These are phyloP conservation scores for Carallia pectinifolia DNA, from an alignment of 345 rosid genomes.

Conservation along the genomic window DNA sequence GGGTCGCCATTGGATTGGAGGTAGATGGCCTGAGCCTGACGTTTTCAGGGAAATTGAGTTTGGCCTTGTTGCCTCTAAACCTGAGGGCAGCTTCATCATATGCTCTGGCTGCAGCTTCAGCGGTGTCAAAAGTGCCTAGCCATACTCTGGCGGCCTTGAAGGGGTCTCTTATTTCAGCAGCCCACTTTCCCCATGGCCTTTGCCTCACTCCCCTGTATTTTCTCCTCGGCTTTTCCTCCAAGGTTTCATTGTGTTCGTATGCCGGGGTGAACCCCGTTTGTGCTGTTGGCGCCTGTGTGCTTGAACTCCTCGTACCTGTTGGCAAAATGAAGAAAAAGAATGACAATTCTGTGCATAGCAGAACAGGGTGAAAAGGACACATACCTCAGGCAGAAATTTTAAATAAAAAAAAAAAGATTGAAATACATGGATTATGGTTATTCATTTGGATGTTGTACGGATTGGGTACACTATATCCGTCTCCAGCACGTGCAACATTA, in stretches of 20 bases:
- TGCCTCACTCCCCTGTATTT: constrained; percentile 87
- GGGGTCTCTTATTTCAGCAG: constrained; percentile 92
- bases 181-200: constrained; percentile 98
- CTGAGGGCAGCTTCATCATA: constrained; percentile 83
- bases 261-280: constrained; percentile 16
- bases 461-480: no score
- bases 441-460: no score
- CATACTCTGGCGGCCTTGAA: constrained; percentile 87
- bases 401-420: background rate
- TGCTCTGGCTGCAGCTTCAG: constrained; percentile 86
- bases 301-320: constrained; percentile 26
- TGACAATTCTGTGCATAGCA: background rate
- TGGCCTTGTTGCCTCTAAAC: constrained; percentile 89
- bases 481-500: background rate
- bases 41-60: constrained; percentile 96
- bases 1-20: constrained; percentile 20
- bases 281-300: constrained; percentile 10
- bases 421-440: no score
- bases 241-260: constrained; percentile 36
- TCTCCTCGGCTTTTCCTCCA: constrained; percentile 41
- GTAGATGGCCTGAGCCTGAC: constrained; percentile 54
- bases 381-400: constrained; percentile 5
- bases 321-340: background rate
- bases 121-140: constrained; percentile 87
- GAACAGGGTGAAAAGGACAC: no score